Conservation (phyloP, 1,139 yeast species). For the Taiozyma sp. region DNA sequence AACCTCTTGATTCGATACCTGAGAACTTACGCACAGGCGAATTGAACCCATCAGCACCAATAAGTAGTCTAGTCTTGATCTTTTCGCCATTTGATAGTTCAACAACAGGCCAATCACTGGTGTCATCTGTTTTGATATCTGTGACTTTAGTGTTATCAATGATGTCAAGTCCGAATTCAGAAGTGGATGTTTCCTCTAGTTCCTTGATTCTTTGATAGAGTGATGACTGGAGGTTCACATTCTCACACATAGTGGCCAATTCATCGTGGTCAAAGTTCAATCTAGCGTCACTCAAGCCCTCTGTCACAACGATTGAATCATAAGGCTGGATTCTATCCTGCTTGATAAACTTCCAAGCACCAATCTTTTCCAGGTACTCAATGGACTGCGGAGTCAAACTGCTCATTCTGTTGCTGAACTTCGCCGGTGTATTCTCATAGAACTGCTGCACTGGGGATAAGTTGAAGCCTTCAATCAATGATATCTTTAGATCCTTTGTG, state of each 20-base stretch:
- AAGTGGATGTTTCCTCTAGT: slow-evolving; percentile 16
- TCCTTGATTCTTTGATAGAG: slow-evolving; percentile 53
- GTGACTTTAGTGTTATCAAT: slow-evolving; percentile 64
- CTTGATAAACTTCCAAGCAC: slow-evolving; percentile 69
- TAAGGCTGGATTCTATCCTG: slow-evolving; percentile 71
- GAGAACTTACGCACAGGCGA: slow-evolving; percentile 88
- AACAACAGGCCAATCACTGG: slow-evolving; percentile 72
- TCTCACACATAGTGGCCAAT: slow-evolving; percentile 87
- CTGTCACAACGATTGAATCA: slow-evolving; percentile 81
- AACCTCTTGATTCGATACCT: slow-evolving; percentile 80
- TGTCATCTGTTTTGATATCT: slow-evolving; percentile 33
- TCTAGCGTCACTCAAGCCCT: slow-evolving; percentile 66
- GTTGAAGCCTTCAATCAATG: slow-evolving; percentile 68
- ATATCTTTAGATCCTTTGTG: slow-evolving; percentile 54
- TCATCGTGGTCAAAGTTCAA: slow-evolving; percentile 64
- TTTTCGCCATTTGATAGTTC: slow-evolving; percentile 59
- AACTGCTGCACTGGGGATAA: slow-evolving; percentile 50
- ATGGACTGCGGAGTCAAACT: slow-evolving; percentile 81
- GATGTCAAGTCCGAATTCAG: slow-evolving; percentile 37
- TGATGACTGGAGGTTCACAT: slow-evolving; percentile 74
- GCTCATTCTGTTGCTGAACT: slow-evolving; percentile 74
- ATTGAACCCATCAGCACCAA: slow-evolving; percentile 96
- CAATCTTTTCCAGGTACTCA: slow-evolving; percentile 58
- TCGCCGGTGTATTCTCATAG: slow-evolving; percentile 45
- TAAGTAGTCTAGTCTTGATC: slow-evolving; percentile 64